Evolutionary conservation across 257 asterid species (phyloP).

Genomic region (Lavandula angustifolia): DNA sequence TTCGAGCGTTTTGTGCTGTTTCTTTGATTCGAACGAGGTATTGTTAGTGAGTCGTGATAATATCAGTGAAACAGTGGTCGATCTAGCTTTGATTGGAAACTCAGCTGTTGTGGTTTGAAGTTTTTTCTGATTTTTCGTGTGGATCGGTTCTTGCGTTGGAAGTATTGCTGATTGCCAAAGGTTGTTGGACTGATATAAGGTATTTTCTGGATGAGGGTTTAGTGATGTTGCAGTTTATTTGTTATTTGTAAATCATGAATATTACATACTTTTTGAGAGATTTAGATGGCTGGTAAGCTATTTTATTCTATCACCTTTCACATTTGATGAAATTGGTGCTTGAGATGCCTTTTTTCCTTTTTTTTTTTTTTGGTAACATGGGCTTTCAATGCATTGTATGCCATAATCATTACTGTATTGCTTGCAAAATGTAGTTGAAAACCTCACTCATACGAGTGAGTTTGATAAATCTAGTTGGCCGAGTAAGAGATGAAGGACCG

Average conservation of each 20-base stretch:
- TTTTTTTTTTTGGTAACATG: background rate
- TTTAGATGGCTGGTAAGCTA: background rate
- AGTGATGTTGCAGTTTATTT: background rate
- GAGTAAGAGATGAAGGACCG: background rate
- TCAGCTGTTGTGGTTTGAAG: constrained; percentile 17
- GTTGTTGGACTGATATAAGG: constrained; percentile 29
- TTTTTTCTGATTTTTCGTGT: constrained; percentile 30
- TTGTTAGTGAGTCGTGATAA: constrained; percentile 19
- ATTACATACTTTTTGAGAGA: background rate
- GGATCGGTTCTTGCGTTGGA: constrained; percentile 29
- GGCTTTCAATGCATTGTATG: background rate
- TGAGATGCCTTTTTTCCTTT: background rate
- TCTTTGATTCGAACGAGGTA: constrained; percentile 13
- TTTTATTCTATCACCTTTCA: background rate
- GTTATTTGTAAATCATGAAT: background rate
- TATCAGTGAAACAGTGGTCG: constrained; percentile 21
- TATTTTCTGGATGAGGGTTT: constrained; percentile 9
- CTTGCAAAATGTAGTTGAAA: background rate
- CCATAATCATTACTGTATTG: background rate
- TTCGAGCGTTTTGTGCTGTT: constrained; percentile 13
- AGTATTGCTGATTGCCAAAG: background rate
- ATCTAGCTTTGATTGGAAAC: constrained; percentile 23
- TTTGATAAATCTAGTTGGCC: background rate
- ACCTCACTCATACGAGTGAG: background rate
- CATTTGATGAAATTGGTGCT: background rate